Evolutionary conservation across 495 filamentous ascomycete genomes (phyloP).

Genomic region (Symbiotaphrina buchneri): DNA sequence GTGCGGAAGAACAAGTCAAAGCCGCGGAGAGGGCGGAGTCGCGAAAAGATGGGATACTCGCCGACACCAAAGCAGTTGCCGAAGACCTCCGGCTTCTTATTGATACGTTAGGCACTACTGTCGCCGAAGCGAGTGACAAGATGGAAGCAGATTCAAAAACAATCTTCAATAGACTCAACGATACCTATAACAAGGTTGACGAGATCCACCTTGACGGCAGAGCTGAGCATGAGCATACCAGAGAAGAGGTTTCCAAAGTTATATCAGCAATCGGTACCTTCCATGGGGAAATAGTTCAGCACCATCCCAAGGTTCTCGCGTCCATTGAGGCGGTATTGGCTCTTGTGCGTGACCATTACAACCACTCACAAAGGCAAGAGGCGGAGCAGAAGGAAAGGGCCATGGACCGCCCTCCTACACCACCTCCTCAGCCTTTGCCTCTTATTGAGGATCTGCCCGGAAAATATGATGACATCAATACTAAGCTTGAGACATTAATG

Average conservation of each 20-base stretch:
- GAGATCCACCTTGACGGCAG: conserved; percentile 49
- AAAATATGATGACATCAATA: conserved; percentile 55
- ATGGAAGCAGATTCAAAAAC: conserved; percentile 66
- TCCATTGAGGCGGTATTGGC: conserved; percentile 63
- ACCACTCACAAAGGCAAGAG: conserved; percentile 33
- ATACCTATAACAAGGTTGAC: conserved; percentile 53
- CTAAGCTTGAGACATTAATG: conserved; percentile 72
- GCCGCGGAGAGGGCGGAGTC: conserved; percentile 40
- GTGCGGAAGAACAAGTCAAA: conserved; percentile 43
- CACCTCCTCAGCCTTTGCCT: conserved; percentile 2
- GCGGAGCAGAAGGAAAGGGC: conserved; percentile 29
- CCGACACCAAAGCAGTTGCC: conserved; percentile 49
- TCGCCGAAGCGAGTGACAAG: conserved; percentile 68
- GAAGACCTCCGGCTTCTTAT: conserved; percentile 71
- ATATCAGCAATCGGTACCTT: conserved; percentile 50
- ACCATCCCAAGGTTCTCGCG: conserved; percentile 65
- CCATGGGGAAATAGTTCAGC: conserved; percentile 52
- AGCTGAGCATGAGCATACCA: conserved; percentile 52
- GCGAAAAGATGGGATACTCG: conserved; percentile 43
- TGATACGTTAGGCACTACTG: conserved; percentile 59
- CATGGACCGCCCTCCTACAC: conserved; percentile 3
- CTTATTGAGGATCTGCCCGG: conserved; percentile 10
- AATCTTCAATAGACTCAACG: conserved; percentile 56
- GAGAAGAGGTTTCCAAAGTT: conserved; percentile 50
- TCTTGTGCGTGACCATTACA: conserved; percentile 61